Evolutionary conservation across 345 rosid genomes (phyloP).

Genomic region (Raphanus raphanistrum): DNA sequence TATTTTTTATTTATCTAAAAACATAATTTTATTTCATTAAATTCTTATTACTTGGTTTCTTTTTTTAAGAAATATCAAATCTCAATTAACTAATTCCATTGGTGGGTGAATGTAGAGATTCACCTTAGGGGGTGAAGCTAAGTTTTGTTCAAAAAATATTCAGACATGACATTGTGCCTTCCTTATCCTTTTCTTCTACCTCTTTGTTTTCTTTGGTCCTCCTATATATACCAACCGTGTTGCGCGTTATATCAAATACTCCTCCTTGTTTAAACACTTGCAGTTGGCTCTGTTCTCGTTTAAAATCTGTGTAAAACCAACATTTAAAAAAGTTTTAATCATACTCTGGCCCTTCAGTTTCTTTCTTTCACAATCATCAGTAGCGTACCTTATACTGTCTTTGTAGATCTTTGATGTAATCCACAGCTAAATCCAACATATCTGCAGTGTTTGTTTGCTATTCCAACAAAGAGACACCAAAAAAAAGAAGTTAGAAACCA

Average conservation of each 20-base stretch:
- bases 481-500: not conserved
- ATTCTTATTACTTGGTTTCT: too few species aligned
- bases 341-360: not conserved
- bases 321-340: not conserved
- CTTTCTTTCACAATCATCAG: not conserved
- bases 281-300: slow-evolving; percentile 39
- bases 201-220: slow-evolving; percentile 1
- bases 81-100: too few species aligned
- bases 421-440: slow-evolving; percentile 97
- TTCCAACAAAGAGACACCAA: slow-evolving; percentile 16
- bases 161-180: slow-evolving; percentile 17
- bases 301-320: slow-evolving; percentile 27
- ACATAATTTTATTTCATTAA: too few species aligned
- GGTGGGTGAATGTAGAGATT: too few species aligned
- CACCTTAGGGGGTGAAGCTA: too few species aligned
- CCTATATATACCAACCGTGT: slow-evolving; percentile 25
- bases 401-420: slow-evolving; percentile 93
- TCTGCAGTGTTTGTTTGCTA: slow-evolving; percentile 98
- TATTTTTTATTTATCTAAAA: too few species aligned
- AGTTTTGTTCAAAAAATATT: slow-evolving; percentile 27
- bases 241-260: slow-evolving; percentile 21
- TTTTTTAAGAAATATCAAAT: too few species aligned
- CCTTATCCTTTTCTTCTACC: not conserved
- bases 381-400: slow-evolving; percentile 69
- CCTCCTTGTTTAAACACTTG: slow-evolving; percentile 37